phyloP scores from a whole-genome alignment of 2,329 filamentous ascomycete genomes.

The Aspergillus proliferans region DNA sequence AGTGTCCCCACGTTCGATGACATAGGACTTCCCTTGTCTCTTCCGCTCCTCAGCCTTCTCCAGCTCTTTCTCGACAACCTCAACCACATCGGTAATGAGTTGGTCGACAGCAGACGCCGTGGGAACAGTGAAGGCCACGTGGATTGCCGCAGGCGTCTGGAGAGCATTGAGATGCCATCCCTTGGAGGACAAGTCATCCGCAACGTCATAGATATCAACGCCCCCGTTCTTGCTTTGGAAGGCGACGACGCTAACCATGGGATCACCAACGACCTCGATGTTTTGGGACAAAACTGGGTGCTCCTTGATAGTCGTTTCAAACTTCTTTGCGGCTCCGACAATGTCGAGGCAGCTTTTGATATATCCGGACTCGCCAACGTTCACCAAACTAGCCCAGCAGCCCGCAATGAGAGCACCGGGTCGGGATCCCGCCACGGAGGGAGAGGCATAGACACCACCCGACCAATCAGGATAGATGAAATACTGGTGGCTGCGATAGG shows the following conservation, averaged over 20 bases:
- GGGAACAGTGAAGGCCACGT: slow-evolving; percentile 87
- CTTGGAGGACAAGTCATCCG: slow-evolving; percentile 73
- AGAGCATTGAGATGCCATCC: slow-evolving; percentile 97
- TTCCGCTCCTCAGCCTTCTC: slow-evolving; percentile 71
- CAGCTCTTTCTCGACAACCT: slow-evolving; percentile 59
- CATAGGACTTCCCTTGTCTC: slow-evolving; percentile 50
- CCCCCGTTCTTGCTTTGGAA: slow-evolving; percentile 64
- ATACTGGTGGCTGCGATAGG: slow-evolving; percentile 84
- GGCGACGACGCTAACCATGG: slow-evolving; percentile 83
- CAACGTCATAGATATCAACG: slow-evolving; percentile 91
- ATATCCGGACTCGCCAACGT: slow-evolving; percentile 80
- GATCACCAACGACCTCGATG: slow-evolving; percentile 73
- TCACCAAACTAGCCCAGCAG: slow-evolving; percentile 91
- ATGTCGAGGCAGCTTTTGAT: slow-evolving; percentile 80
- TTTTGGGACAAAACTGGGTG: slow-evolving; percentile 64
- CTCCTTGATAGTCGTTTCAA: slow-evolving; percentile 66
- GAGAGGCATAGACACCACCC: slow-evolving; percentile 91
- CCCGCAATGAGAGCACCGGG: slow-evolving; percentile 92
- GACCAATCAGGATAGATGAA: slow-evolving; percentile 94
- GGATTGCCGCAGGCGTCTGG: slow-evolving; percentile 84
- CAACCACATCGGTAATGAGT: slow-evolving; percentile 63
- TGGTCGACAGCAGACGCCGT: slow-evolving; percentile 74
- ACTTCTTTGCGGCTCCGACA: slow-evolving; percentile 76
- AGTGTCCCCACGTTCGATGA: slow-evolving; percentile 58
- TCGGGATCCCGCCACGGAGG: slow-evolving; percentile 82